Percentiles rank a stretch among this genome's conserved stretches.
These are phyloP conservation scores for Leccinum subrobustum DNA, from an alignment of 1,284 basidiomycete genomes.

Conservation along the genomic window DNA sequence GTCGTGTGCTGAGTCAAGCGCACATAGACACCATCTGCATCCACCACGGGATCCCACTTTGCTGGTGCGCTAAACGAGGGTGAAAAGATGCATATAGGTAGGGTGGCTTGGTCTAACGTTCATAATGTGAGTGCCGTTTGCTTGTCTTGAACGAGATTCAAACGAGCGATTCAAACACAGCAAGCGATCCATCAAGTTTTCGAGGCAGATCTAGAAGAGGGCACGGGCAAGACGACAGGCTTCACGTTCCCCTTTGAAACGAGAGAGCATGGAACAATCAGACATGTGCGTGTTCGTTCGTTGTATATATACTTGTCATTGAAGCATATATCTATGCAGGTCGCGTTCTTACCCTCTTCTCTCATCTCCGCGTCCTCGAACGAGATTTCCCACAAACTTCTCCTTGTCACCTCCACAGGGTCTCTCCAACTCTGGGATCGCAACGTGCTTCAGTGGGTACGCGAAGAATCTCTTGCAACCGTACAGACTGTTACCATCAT, in stretches of 20 bases:
- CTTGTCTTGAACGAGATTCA: neutral
- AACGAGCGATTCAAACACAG: conserved; percentile 22
- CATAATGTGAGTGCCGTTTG: conserved; percentile 46
- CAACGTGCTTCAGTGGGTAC: conserved; percentile 66
- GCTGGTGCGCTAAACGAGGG: conserved; percentile 58
- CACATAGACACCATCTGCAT: conserved; percentile 38
- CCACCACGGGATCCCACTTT: conserved; percentile 51
- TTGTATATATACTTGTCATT: neutral
- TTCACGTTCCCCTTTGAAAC: conserved; percentile 76
- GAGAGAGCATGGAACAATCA: conserved; percentile 67
- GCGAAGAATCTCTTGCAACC: conserved; percentile 80
- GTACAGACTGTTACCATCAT: conserved; percentile 69
- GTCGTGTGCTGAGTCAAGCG: conserved; percentile 6
- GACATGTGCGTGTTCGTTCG: conserved; percentile 49
- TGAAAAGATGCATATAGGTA: conserved; percentile 62
- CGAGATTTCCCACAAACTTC: conserved; percentile 42
- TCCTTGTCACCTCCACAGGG: conserved; percentile 77
- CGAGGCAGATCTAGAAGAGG: conserved; percentile 51
- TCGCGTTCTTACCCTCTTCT: conserved; percentile 52
- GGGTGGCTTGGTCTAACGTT: conserved; percentile 71
- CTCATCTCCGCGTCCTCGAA: conserved; percentile 19
- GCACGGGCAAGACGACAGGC: conserved; percentile 58
- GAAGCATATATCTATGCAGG: conserved; percentile 35
- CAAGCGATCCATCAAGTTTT: conserved; percentile 59
- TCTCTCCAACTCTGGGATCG: conserved; percentile 77